Evolutionary conservation across 2,329 filamentous ascomycete species (phyloP).

Genomic region (Calonectria leucothoes): DNA sequence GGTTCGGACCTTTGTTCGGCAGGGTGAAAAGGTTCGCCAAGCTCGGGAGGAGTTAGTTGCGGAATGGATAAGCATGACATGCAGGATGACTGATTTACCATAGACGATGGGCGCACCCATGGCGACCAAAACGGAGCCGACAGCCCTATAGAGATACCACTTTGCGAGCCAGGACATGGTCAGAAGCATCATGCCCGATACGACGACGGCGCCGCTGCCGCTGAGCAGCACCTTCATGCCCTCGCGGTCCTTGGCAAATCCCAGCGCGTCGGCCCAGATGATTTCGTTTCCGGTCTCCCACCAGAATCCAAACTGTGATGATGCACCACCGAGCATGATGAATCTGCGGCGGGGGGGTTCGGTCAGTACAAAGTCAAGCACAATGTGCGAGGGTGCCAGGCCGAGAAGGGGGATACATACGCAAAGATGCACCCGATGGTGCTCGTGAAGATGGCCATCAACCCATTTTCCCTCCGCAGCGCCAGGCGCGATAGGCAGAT

Average conservation of each 20-base stretch:
- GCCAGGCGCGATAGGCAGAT: constrained; percentile 42
- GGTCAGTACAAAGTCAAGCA: constrained; percentile 3
- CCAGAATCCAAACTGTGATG: constrained; percentile 48
- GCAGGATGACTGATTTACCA: constrained; percentile 31
- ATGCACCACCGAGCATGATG: constrained; percentile 43
- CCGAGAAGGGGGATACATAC: no score
- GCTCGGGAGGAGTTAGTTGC: constrained; percentile 23
- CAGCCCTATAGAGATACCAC: constrained; percentile 35
- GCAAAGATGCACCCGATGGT: constrained; percentile 39
- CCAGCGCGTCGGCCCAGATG: constrained; percentile 45
- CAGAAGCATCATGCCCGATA: constrained; percentile 36
- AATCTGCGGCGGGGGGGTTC: constrained; percentile 25
- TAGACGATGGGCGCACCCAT: constrained; percentile 32
- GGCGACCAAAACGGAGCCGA: constrained; percentile 34
- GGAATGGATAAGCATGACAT: neutral
- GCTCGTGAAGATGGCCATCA: constrained; percentile 37
- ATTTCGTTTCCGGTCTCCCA: constrained; percentile 46
- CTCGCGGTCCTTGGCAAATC: constrained; percentile 45
- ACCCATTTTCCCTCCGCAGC: constrained; percentile 40
- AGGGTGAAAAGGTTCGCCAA: constrained; percentile 29
- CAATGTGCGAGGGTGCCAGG: neutral
- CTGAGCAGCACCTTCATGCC: constrained; percentile 47
- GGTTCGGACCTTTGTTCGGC: constrained; percentile 11
- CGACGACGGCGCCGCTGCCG: constrained; percentile 40
- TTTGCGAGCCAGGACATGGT: constrained; percentile 40